Conservation (phyloP, 2,329 filamentous ascomycete genomes). For the Venturia pyrina region DNA sequence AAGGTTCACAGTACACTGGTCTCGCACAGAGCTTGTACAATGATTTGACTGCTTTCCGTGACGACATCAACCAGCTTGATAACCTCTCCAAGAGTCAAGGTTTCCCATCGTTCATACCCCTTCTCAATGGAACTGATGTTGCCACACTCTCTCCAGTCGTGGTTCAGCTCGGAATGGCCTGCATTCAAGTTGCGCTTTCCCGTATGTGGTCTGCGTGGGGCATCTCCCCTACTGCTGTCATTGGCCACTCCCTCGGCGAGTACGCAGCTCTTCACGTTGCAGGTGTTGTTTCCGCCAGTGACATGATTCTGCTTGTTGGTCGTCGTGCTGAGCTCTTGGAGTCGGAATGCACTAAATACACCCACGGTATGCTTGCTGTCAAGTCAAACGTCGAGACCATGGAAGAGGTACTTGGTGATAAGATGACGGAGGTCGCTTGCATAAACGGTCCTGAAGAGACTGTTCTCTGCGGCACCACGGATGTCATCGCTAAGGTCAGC, state of each 20-base stretch:
- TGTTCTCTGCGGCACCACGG: constrained; percentile 56
- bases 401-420: constrained; percentile 40
- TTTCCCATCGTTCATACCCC: constrained; percentile 39
- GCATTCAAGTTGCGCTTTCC: constrained; percentile 42
- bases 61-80: constrained; percentile 40
- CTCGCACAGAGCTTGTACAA: constrained; percentile 41
- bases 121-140: constrained; percentile 39
- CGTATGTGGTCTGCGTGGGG: constrained; percentile 45
- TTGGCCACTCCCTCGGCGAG: constrained; percentile 56
- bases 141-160: constrained; percentile 40
- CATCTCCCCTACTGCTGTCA: constrained; percentile 43
- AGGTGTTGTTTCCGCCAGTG: constrained; percentile 59
- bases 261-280: constrained; percentile 63
- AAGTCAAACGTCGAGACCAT: constrained; percentile 43
- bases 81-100: constrained; percentile 35
- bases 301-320: constrained; percentile 64
- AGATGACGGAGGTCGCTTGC: constrained; percentile 53
- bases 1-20: constrained; percentile 43
- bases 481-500: constrained; percentile 47
- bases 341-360: constrained; percentile 53
- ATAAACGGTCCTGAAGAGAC: constrained; percentile 67
- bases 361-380: constrained; percentile 57
- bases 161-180: constrained; percentile 43
- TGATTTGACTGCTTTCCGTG: constrained; percentile 36
- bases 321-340: constrained; percentile 55